Evolutionary conservation across 352 stramenopile genomes (phyloP).

Genomic region (Pythium dissotocum): DNA sequence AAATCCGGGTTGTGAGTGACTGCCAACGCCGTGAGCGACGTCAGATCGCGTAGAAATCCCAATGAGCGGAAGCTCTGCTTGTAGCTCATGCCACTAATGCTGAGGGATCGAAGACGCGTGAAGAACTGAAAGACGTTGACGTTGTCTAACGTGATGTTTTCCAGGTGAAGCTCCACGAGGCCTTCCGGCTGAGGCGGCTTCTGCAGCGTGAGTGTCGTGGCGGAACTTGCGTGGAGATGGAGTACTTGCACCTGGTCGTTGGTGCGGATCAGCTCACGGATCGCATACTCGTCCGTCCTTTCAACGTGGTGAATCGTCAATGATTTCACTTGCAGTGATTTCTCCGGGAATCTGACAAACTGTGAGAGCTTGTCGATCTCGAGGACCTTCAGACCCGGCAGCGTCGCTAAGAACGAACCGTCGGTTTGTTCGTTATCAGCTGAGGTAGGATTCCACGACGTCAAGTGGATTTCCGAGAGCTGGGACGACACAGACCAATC

Average conservation of each 20-base stretch:
- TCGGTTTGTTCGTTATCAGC: not conserved
- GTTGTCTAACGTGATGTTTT: slow-evolving; percentile 5
- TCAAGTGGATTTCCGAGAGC: not conserved
- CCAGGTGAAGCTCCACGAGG: slow-evolving; percentile 3
- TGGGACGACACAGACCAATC: slow-evolving; percentile 1
- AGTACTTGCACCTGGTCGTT: slow-evolving; percentile 2
- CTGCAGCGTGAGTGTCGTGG: not conserved
- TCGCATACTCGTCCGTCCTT: not conserved
- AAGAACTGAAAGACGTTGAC: not conserved
- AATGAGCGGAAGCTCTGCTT: slow-evolving; percentile 2
- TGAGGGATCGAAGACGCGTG: not conserved
- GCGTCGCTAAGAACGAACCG: not conserved
- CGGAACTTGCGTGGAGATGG: not conserved
- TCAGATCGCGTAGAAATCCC: not conserved
- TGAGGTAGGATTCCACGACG: slow-evolving; percentile 12
- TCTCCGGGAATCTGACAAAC: not conserved
- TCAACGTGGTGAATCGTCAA: slow-evolving; percentile 10
- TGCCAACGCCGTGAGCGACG: slow-evolving; percentile 5
- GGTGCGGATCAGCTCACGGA: not conserved
- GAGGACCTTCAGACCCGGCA: not conserved
- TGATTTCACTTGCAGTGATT: not conserved
- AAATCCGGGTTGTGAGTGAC: slow-evolving; percentile 19
- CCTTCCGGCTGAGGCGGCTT: not conserved
- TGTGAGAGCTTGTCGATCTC: slow-evolving; percentile 16
- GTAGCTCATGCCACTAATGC: slow-evolving; percentile 14